phyloP scores from a whole-genome alignment of 441 rosid species.

The Gossypium davidsonii region DNA sequence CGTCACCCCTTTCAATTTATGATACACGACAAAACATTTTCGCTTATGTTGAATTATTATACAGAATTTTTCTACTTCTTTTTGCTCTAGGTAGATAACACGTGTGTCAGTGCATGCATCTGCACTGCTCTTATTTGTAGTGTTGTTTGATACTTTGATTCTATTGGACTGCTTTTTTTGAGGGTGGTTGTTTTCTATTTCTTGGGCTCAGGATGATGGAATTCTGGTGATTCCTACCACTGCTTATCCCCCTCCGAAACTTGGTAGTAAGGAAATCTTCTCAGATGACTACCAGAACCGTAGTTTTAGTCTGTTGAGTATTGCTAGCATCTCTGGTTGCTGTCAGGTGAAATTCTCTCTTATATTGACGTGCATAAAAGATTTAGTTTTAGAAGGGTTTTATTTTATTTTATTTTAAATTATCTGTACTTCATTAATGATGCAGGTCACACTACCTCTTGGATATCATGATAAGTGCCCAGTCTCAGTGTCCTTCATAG shows the following conservation, averaged over 20 bases:
- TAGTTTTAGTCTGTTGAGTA: conserved; percentile 58
- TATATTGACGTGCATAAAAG: background rate
- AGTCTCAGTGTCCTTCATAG: conserved; percentile 81
- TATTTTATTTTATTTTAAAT: background rate
- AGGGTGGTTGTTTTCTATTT: conserved; percentile 3
- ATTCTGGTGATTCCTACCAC: conserved; percentile 75
- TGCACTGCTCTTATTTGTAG: background rate
- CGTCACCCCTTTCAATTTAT: background rate
- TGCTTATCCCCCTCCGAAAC: conserved; percentile 74
- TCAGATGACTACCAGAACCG: conserved; percentile 63
- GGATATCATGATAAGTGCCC: conserved; percentile 79
- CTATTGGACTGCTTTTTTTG: conserved; percentile 3
- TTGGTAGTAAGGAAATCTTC: conserved; percentile 65
- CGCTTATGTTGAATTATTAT: background rate
- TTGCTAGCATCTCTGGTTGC: conserved; percentile 92
- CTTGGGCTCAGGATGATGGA: conserved; percentile 71
- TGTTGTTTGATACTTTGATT: background rate
- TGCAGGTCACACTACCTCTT: conserved; percentile 79
- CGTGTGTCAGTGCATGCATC: background rate
- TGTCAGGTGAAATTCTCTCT: conserved; percentile 65
- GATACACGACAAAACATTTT: background rate
- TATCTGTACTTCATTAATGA: conserved; percentile 14
- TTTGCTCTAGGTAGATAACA: background rate
- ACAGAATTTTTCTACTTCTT: background rate
- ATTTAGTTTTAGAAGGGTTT: background rate